Evolutionary conservation across 805 yeast genomes (phyloP).

Genomic region (Candida namnaoensis): DNA sequence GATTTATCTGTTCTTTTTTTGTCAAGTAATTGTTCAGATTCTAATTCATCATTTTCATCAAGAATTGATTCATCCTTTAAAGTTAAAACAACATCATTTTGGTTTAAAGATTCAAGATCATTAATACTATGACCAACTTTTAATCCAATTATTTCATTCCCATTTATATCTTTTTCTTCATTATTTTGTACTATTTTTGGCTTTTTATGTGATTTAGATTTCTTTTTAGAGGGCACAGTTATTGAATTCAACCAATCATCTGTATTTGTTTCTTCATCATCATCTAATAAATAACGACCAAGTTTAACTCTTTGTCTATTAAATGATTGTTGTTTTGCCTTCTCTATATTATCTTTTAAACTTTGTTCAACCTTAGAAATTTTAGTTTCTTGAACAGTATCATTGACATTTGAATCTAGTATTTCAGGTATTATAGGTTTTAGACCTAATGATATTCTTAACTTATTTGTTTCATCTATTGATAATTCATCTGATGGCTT

Average conservation of each 20-base stretch:
- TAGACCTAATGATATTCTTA: constrained; percentile 15
- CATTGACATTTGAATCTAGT: not conserved
- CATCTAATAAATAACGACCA: constrained; percentile 8
- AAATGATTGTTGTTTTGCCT: constrained; percentile 5
- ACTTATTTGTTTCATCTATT: constrained; percentile 11
- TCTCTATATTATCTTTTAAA: constrained; percentile 7
- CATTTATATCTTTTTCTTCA: not conserved
- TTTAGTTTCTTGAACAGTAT: not conserved
- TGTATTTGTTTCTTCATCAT: constrained; percentile 1
- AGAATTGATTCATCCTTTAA: constrained; percentile 12
- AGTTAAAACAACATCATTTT: constrained; percentile 11
- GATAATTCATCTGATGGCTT: constrained; percentile 1
- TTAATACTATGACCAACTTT: constrained; percentile 11
- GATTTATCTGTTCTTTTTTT: constrained; percentile 6
- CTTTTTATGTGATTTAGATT: not conserved
- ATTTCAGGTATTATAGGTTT: constrained; percentile 10
- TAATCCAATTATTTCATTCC: constrained; percentile 3
- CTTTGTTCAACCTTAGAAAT: constrained; percentile 7
- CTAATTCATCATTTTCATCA: constrained; percentile 15
- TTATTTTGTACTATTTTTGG: not conserved
- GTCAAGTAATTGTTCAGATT: constrained; percentile 12
- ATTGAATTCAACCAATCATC: constrained; percentile 16
- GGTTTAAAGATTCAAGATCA: constrained; percentile 4
- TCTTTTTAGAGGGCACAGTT: not conserved
- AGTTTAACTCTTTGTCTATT: constrained; percentile 7